Conservation (phyloP, 2,329 filamentous ascomycete genomes). For the Elsinoe arachidis region DNA sequence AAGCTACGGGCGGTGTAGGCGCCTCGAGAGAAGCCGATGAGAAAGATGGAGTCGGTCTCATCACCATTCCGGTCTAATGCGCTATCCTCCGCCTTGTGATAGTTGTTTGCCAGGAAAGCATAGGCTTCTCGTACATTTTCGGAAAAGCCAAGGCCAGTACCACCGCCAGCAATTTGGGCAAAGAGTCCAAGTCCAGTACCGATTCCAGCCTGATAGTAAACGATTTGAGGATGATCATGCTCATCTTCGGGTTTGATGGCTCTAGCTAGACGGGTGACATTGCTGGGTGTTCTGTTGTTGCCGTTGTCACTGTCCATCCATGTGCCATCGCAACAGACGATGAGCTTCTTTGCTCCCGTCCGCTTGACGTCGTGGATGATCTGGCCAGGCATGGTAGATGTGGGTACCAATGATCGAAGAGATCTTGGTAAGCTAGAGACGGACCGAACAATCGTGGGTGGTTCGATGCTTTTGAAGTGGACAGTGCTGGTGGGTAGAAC, state of each 20-base stretch:
- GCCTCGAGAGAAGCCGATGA: slow-evolving; percentile 37
- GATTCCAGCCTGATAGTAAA: slow-evolving; percentile 32
- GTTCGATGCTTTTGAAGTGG: background rate
- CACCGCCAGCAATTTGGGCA: slow-evolving; percentile 27
- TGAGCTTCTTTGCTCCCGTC: slow-evolving; percentile 12
- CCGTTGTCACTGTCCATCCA: slow-evolving; percentile 19
- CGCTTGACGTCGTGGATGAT: background rate
- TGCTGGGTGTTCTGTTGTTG: slow-evolving; percentile 27
- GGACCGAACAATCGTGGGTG: background rate
- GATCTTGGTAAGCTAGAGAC: background rate
- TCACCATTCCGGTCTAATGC: slow-evolving; percentile 7
- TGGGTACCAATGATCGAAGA: background rate
- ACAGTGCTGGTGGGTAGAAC: background rate
- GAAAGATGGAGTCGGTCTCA: slow-evolving; percentile 33
- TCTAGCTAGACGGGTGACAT: slow-evolving; percentile 29
- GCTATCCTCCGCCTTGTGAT: slow-evolving; percentile 22
- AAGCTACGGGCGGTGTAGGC: slow-evolving; percentile 35
- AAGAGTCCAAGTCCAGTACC: slow-evolving; percentile 28
- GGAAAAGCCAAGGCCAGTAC: slow-evolving; percentile 23
- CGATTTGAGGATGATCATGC: slow-evolving; percentile 28
- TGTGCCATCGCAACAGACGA: slow-evolving; percentile 14
- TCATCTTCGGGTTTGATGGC: slow-evolving; percentile 28
- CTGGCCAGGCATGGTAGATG: background rate
- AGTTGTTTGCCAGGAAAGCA: slow-evolving; percentile 53
- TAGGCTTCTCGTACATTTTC: slow-evolving; percentile 52